phyloP scores from a whole-genome alignment of 2,329 filamentous ascomycete genomes.

The Xylaria sp. region DNA sequence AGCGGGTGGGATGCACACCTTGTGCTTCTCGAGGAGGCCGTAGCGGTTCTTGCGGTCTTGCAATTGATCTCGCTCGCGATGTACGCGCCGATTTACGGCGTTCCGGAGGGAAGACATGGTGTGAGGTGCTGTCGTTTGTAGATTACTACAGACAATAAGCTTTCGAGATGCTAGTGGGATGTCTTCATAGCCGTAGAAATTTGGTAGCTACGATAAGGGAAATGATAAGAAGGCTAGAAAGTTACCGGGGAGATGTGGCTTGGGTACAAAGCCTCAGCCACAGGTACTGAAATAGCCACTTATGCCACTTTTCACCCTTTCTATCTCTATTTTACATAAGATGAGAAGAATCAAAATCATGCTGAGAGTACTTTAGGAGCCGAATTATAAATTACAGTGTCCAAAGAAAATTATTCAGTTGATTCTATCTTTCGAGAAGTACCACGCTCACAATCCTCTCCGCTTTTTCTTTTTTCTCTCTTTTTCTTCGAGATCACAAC shows the following conservation, averaged over 20 bases:
- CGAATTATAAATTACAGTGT: too few relatives aligned
- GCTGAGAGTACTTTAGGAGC: too few relatives aligned
- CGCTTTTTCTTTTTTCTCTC: background rate
- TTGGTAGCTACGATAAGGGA: conserved; percentile 26
- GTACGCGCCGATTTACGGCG: conserved; percentile 81
- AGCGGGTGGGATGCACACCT: conserved; percentile 60
- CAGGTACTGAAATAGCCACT: background rate
- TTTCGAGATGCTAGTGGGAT: conserved; percentile 20
- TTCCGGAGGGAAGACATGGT: conserved; percentile 64
- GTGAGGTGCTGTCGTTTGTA: conserved; percentile 9
- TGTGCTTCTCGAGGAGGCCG: conserved; percentile 95
- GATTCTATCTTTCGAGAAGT: background rate
- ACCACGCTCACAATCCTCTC: background rate
- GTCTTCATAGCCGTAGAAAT: conserved; percentile 26
- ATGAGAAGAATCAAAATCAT: too few relatives aligned
- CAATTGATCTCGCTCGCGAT: conserved; percentile 91
- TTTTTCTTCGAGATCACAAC: background rate
- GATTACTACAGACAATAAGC: conserved; percentile 7
- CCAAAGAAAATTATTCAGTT: too few relatives aligned
- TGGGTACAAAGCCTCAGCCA: background rate
- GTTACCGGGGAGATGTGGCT: background rate
- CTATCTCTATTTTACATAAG: too few relatives aligned
- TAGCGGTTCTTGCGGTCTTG: conserved; percentile 77
- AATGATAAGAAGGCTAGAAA: conserved; percentile 20
- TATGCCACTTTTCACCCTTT: background rate